These are phyloP conservation scores for Rhodotorula sp. DNA, from an alignment of 1,284 basidiomycete species.

Conservation along the genomic window DNA sequence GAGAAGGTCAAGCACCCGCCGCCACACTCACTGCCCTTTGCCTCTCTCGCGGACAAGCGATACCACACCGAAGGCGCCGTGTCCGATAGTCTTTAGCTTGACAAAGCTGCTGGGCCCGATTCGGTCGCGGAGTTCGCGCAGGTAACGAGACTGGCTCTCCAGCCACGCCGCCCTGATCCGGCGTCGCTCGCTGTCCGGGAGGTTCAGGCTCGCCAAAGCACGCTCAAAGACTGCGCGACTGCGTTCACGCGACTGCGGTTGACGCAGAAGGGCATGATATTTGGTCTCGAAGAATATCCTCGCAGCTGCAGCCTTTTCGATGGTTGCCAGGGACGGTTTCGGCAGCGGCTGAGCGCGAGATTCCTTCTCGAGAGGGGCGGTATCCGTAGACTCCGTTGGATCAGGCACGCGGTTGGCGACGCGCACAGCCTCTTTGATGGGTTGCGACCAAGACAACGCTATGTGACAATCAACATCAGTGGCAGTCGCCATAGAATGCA, in stretches of 20 bases:
- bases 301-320: slow-evolving; percentile 88
- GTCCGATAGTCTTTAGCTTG: slow-evolving; percentile 91
- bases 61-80: slow-evolving; percentile 96
- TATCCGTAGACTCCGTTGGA: slow-evolving; percentile 41
- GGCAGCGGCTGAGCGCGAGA: not conserved
- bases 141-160: slow-evolving; percentile 82
- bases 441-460: slow-evolving; percentile 88
- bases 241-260: slow-evolving; percentile 71
- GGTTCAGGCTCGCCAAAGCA: slow-evolving; percentile 73
- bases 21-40: slow-evolving; percentile 58
- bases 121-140: slow-evolving; percentile 76
- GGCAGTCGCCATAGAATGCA: slow-evolving; percentile 28
- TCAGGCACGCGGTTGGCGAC: slow-evolving; percentile 61
- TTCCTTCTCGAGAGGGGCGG: slow-evolving; percentile 31
- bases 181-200: slow-evolving; percentile 69
- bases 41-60: slow-evolving; percentile 80
- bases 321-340: slow-evolving; percentile 76
- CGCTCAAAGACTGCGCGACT: slow-evolving; percentile 79
- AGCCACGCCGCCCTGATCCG: slow-evolving; percentile 72
- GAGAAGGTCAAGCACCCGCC: not conserved
- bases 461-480: slow-evolving; percentile 22
- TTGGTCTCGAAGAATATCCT: slow-evolving; percentile 96
- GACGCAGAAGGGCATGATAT: slow-evolving; percentile 78
- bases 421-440: slow-evolving; percentile 80
- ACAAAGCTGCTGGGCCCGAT: slow-evolving; percentile 82